A percentile compares a stretch with the other conserved stretches of the same genome.
phyloP scores from a whole-genome alignment of 129 eudicot genomes.

The Flaveria bidentis region DNA sequence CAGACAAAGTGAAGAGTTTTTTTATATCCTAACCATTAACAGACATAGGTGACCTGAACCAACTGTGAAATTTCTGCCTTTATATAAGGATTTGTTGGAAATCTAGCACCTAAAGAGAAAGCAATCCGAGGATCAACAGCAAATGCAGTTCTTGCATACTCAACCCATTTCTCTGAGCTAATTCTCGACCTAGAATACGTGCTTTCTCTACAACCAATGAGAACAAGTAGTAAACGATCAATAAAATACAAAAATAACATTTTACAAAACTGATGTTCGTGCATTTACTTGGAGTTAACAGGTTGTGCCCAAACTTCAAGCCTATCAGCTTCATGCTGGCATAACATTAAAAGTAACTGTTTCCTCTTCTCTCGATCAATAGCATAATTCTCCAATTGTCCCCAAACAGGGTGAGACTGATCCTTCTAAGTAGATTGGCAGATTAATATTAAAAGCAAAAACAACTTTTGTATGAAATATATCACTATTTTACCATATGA shows the following conservation, averaged over 20 bases:
- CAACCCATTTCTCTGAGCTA: slow-evolving; percentile 85
- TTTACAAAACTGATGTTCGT: slow-evolving; percentile 7
- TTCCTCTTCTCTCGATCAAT: slow-evolving; percentile 85
- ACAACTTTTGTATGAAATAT: slow-evolving; percentile 5
- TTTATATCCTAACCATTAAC: slow-evolving; percentile 13
- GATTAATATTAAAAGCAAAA: neutral
- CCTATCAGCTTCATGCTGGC: slow-evolving; percentile 97
- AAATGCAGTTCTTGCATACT: slow-evolving; percentile 87
- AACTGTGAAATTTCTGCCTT: slow-evolving; percentile 76
- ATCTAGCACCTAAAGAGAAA: slow-evolving; percentile 75
- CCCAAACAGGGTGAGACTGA: slow-evolving; percentile 91
- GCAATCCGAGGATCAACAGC: slow-evolving; percentile 95
- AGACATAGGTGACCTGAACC: slow-evolving; percentile 65
- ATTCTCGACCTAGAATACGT: slow-evolving; percentile 52
- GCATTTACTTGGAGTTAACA: slow-evolving; percentile 66
- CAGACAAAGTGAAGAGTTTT: neutral
- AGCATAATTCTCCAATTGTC: slow-evolving; percentile 75
- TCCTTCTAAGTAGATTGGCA: slow-evolving; percentile 50
- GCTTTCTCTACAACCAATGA: slow-evolving; percentile 54
- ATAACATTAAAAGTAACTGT: slow-evolving; percentile 87
- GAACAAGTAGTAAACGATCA: slow-evolving; percentile 16
- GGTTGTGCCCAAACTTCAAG: slow-evolving; percentile 99
- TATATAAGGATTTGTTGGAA: slow-evolving; percentile 70
- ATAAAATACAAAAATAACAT: neutral
- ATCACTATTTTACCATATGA: slow-evolving; percentile 55